Conservation (phyloP, 495 filamentous ascomycete genomes). For the Penicillium taxi region DNA sequence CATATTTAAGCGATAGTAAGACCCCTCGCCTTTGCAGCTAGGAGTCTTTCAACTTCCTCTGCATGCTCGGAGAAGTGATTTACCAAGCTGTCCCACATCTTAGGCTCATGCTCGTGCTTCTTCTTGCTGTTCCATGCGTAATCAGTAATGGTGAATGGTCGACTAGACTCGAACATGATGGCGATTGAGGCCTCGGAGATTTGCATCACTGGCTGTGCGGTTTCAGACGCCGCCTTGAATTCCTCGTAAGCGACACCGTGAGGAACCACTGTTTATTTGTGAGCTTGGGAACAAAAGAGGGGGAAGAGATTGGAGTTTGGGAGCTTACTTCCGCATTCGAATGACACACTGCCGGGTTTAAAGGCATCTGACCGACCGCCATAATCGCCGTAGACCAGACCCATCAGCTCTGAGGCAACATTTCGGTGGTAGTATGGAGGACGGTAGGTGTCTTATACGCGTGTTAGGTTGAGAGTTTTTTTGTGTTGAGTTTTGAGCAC, state of each 20-base stretch:
- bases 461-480: conserved; percentile 3
- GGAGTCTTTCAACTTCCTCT: conserved; percentile 38
- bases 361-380: conserved; percentile 52
- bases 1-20: conserved; percentile 7
- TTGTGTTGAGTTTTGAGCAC: conserved; percentile 1
- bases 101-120: conserved; percentile 49
- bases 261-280: conserved; percentile 33
- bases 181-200: conserved; percentile 44
- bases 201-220: conserved; percentile 34
- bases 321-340: conserved; percentile 46
- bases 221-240: conserved; percentile 51
- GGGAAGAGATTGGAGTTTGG: not conserved
- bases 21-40: conserved; percentile 18
- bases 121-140: conserved; percentile 47
- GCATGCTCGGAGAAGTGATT: conserved; percentile 41
- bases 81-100: conserved; percentile 49
- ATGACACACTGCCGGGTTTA: conserved; percentile 46
- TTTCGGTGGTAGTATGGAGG: conserved; percentile 48
- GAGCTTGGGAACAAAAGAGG: too few relatives aligned
- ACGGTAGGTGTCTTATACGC: conserved; percentile 38
- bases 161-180: conserved; percentile 54
- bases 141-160: conserved; percentile 45
- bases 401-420: conserved; percentile 43
- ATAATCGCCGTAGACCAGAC: conserved; percentile 46
- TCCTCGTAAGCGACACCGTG: conserved; percentile 57